A percentile compares a stretch with the other conserved stretches of the same genome.
Conservation (phyloP, 179 eudicot species). For the Pouteria campechiana region DNA sequence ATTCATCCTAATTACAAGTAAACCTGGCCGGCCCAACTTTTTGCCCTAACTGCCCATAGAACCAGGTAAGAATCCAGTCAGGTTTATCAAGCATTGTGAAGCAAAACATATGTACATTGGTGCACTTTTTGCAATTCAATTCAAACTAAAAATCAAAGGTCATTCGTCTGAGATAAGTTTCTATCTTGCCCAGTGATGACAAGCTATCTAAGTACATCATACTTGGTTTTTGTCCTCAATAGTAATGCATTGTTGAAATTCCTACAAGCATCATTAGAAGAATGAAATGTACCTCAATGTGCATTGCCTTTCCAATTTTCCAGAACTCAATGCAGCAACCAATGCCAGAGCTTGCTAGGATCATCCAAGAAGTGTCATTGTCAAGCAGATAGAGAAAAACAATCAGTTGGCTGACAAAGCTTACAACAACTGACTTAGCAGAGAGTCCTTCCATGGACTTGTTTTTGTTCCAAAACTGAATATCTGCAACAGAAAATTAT, state of each 20-base stretch:
- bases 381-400: slow-evolving; percentile 92
- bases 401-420: slow-evolving; percentile 74
- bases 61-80: too few species aligned
- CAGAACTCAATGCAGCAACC: slow-evolving; percentile 97
- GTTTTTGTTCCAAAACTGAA: slow-evolving; percentile 99
- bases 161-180: too few species aligned
- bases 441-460: slow-evolving; percentile 99
- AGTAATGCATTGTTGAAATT: too few species aligned
- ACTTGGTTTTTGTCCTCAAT: too few species aligned
- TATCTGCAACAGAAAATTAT: slow-evolving; percentile 30
- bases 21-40: too few species aligned
- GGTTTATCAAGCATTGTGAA: too few species aligned
- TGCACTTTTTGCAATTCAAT: too few species aligned
- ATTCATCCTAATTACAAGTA: too few species aligned
- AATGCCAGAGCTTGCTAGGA: slow-evolving; percentile 85
- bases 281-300: slow-evolving; percentile 98
- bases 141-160: too few species aligned
- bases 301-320: slow-evolving; percentile 99
- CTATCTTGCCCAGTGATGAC: background rate
- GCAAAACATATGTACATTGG: too few species aligned
- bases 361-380: slow-evolving; percentile 99
- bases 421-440: slow-evolving; percentile 87
- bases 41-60: too few species aligned
- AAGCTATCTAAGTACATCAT: background rate
- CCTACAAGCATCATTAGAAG: too few species aligned